Base-by-base conservation (phyloP, 2,329 filamentous ascomycete species). In the Trematosphaeria pertusa region DNA sequence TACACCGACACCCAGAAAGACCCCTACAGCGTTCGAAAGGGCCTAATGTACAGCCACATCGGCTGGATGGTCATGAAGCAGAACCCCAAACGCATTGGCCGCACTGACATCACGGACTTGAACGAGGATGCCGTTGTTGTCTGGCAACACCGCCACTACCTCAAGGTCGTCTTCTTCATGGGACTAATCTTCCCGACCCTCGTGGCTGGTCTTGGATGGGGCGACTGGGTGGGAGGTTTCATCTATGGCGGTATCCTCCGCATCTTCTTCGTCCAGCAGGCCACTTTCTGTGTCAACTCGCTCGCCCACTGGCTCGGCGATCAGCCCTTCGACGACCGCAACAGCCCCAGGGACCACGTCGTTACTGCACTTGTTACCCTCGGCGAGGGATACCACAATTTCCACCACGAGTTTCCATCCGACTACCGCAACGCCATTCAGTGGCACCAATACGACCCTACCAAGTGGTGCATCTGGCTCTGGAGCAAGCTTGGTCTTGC, bases 21-120 rank as follows among this genome's bases (percentile, higher is more conserved):
- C 52, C 77, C 77, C n/a, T 80, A 80, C 70, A 76, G 73, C 35
- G 77, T 79, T 40, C 75, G 75, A 65, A 79, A 80, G 70, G 77
- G 77, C 37, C 71, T 79, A 8, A 46, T 78, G 46, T 80, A 79
- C 67, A 78, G 76, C 28, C 77, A 80, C 56, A 62, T 80, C 21
- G 77, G 77, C 48, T 80, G 77, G 77, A 79, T 80, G 75, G 69
- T 79, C 54, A 79, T 80, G 76, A 79, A 78, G 72, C 77, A 79
- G 67, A 78, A 80, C 71, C 77, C 76, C 51, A 79, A 79, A 73
- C 72, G 76, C 11, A 75, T 78, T 41, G 77, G 77, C 65, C 75
- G 77, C 46, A 78, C 75, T 48, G 77, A 80, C 55, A 79, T 79
- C 56, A 74, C 74, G 51, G 77, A 80, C 49, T 59, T 80, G 45